Evolutionary conservation across 148 eudicot species (phyloP), one percentile per base, ranked within the genome.

Genomic region (Mesembryanthemum crystallinum): DNA sequence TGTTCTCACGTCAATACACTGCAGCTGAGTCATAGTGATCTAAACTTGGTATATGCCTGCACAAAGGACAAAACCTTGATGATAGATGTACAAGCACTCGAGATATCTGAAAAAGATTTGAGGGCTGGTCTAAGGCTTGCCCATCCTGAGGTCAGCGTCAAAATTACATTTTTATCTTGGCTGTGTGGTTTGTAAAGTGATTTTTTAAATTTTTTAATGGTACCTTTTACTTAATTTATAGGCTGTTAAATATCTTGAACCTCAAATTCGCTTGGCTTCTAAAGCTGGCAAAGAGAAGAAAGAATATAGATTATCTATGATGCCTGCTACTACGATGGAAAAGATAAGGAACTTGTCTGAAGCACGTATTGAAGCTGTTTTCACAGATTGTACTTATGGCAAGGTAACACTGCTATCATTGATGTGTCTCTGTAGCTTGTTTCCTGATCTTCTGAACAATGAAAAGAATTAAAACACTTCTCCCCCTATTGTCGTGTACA

Each of bases 41-140:
- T 95, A 70, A 95, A 92, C 84, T 82, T 95, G 83, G 97, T 95
- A 45, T 95, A 95, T 84, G 97, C 98, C 69, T 95, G 98, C 86
- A 95, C 97, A 66, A 92, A 79, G 73, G 97, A 95, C 73, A 95
- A 92, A 87, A 90, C 98, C 13, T 74, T 95, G 87, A 95, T 95
- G 98, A 89, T 95, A 60, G 98, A 95, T 84, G 97, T 95, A 70
- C 97, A 92, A 86, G 94, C 98, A 74, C 96, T 92, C 71, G 92
- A 85, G 80, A 92, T 94, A 59, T 89, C 97, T 47, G 98, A 94
- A 86, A 95, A 82, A 61, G 98, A 95, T 85, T 80, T 95, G 23
- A 87, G 86, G 81, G 88, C 87, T 85, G 97, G 91, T 43, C 67
- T 95, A 67, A 92, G 89, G 86, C 85, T 95, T 81, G 99, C 99